Base-by-base conservation (phyloP, 257 asterid species). In the Ligustrum vulgare region DNA sequence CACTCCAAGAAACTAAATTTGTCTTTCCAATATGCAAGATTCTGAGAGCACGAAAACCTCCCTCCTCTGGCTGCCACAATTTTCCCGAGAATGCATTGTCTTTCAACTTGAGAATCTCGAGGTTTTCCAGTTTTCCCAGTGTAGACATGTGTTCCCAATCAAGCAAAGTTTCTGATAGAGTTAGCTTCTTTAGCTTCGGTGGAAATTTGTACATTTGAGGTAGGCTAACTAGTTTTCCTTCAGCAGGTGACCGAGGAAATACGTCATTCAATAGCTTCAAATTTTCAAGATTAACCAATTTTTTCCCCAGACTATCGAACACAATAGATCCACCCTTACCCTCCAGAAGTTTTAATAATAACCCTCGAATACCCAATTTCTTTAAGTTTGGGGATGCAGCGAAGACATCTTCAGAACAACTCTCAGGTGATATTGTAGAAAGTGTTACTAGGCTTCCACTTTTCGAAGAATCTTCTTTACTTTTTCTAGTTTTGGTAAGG, bases 351-450 rank as follows among this genome's bases (percentile, higher is more conserved):
- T 82, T 80, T 2, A 77, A 62, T 54, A 90, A 35, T 1, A 73
- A 80, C 0, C 96, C 96, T 2, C 86, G 79, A 32, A 91, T 74
- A 0, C 90, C 93, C 64, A 90, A 34, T 32, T 76, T 82, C 80
- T 83, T 87, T 58, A 90, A 73, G 54, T 83, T 84, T 12, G 84
- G 86, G 64, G 84, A 80, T 62, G 78, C 67, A 5, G 84, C 85
- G 43, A 91, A 84, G 20, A 90, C 83, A 12, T 84, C 90, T 16
- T 54, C 82, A 0, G 81, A 84, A 86, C 96, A 88, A 70, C 91
- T 84, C 11, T 89, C 93, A 0, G 91, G 92, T 3, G 97, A 78
- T 56, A 91, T 80, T 9, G 86, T 75, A 0, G 89, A 82, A 20
- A 90, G 86, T 9, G 96, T 91, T 82, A 88, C 93, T 20, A 89